Evolutionary conservation across 192 early-diverging fungal species (phyloP).

Genomic region (Linnemannia zychae): DNA sequence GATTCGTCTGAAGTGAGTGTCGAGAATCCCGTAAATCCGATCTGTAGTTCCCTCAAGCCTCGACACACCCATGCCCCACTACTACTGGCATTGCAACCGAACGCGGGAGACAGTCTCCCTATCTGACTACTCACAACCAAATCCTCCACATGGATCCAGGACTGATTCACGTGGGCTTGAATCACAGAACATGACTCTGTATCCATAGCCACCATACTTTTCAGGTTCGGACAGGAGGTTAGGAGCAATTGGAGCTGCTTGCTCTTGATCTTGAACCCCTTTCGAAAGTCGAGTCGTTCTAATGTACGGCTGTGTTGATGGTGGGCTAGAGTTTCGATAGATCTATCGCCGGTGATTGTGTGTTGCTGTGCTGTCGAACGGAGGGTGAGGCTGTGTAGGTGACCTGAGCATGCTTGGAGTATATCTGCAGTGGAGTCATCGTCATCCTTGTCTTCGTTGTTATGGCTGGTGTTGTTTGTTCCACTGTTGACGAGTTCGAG

Average conservation of each 20-base stretch:
- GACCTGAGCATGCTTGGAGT: background rate
- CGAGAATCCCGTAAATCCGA: constrained; percentile 41
- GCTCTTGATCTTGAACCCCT: background rate
- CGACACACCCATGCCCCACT: constrained; percentile 21
- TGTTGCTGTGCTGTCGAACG: too few species aligned
- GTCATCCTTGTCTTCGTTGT: background rate
- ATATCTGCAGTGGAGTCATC: background rate
- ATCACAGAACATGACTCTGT: too few species aligned
- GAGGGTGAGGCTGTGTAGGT: background rate
- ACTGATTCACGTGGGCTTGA: background rate
- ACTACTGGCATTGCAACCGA: too few species aligned
- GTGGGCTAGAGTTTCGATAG: background rate
- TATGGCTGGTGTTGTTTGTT: background rate
- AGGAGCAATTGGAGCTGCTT: constrained; percentile 24
- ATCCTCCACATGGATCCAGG: constrained; percentile 22
- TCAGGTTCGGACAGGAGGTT: constrained; percentile 33
- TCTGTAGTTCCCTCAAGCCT: constrained; percentile 11
- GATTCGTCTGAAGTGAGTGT: background rate
- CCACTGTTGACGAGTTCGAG: background rate
- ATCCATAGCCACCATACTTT: background rate
- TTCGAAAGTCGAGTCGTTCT: constrained; percentile 21
- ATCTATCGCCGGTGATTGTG: background rate
- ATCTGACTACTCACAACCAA: background rate
- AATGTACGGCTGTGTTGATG: constrained; percentile 19
- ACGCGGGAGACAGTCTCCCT: too few species aligned